Conservation (phyloP, 2,329 filamentous ascomycete genomes). For the Diplodia mutila region DNA sequence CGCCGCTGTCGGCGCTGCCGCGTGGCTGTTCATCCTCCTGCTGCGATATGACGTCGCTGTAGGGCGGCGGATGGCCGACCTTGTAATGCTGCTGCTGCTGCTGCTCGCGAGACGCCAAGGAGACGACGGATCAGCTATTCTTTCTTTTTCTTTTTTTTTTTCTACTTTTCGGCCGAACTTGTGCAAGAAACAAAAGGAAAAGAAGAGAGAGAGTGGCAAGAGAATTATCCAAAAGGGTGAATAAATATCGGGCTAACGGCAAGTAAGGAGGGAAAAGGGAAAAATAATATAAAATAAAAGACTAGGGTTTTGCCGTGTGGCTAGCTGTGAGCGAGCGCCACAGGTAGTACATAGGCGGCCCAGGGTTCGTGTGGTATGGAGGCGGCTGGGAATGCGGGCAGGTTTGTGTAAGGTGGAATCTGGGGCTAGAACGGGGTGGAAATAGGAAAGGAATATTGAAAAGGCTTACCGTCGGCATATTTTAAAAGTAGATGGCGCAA, state of each 20-base stretch:
- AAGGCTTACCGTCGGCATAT: background rate
- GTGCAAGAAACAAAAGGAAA: background rate
- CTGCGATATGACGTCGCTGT: background rate
- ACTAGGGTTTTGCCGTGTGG: background rate
- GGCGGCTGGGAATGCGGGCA: background rate
- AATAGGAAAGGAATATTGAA: background rate
- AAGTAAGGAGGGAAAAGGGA: background rate
- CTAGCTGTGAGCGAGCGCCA: background rate
- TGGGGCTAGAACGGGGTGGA: background rate
- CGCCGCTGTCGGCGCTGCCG: background rate
- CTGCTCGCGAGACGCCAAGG: too few species aligned
- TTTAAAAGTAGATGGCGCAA: background rate
- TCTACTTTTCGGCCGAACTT: background rate
- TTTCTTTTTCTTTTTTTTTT: background rate
- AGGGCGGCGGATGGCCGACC: slow-evolving; percentile 12
- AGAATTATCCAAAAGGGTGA: background rate
- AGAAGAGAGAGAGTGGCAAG: background rate
- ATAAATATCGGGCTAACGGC: background rate
- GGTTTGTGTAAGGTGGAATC: background rate
- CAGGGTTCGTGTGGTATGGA: background rate
- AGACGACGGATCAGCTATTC: background rate
- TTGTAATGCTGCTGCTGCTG: slow-evolving; percentile 4
- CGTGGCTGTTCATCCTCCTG: background rate
- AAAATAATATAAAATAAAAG: background rate
- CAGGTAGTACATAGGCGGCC: background rate